These are phyloP conservation scores for Gloeostereum incarnatum DNA, from an alignment of 768 basidiomycete genomes.

Conservation along the genomic window DNA sequence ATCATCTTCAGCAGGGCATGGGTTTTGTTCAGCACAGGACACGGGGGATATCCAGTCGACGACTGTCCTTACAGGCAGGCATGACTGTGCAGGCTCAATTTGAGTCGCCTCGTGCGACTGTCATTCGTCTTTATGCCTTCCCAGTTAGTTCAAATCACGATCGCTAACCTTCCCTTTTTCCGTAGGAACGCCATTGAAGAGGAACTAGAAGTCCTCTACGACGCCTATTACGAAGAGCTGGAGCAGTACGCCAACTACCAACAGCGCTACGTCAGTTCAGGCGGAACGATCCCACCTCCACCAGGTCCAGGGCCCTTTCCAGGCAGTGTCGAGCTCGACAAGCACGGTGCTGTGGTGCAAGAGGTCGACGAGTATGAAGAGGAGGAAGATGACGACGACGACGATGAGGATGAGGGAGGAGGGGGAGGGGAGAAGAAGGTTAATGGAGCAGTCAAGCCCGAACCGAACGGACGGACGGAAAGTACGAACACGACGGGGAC, in stretches of 20 bases:
- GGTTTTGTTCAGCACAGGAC: too few relatives aligned
- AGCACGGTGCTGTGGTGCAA: conserved; percentile 69
- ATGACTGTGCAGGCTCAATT: too few relatives aligned
- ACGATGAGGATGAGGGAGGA: conserved; percentile 56
- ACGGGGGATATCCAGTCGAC: too few relatives aligned
- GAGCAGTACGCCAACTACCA: conserved; percentile 98
- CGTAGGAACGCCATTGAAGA: conserved; percentile 93
- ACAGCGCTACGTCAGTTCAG: conserved; percentile 89
- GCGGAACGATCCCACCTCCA: conserved; percentile 83
- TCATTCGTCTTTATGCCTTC: too few relatives aligned
- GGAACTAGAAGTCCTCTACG: conserved; percentile 99
- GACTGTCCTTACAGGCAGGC: too few relatives aligned
- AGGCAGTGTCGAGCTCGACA: conserved; percentile 93
- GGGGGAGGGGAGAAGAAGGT: too few relatives aligned
- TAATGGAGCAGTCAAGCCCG: conserved; percentile 7
- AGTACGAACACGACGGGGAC: too few relatives aligned
- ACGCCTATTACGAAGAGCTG: conserved; percentile 99
- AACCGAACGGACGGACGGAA: conserved; percentile 34
- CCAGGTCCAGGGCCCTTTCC: conserved; percentile 98
- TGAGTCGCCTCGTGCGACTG: too few relatives aligned
- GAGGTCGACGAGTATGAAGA: conserved; percentile 56
- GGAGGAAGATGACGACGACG: conserved; percentile 54
- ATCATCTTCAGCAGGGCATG: too few relatives aligned
- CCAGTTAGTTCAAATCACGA: too few relatives aligned
- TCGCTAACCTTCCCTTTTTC: conserved; percentile 10